Base-by-base conservation (phyloP, 1,284 basidiomycete genomes). In the Phlebopus sp. region DNA sequence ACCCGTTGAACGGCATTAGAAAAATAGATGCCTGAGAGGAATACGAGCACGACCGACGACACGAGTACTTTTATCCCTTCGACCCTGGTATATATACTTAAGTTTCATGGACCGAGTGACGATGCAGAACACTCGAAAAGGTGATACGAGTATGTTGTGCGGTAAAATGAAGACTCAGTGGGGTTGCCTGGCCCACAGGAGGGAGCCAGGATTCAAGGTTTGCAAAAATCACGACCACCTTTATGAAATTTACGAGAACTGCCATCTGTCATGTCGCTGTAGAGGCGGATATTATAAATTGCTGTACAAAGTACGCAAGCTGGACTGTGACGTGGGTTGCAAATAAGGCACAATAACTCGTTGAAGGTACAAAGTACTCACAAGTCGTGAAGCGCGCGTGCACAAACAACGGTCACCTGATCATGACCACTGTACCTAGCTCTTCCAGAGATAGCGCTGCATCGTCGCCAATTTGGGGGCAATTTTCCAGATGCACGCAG, bases 401-500 rank as follows among this genome's bases (percentile, higher is more conserved):
- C n/a, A n/a, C n/a, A n/a, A n/a, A 36, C 31, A 29, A 34, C 13
- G 23, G 44, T 67, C 55, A 68, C 27, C 41, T 49, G 29, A 54
- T 59, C 47, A 55, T 64, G 17, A 70, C 65, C 23, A 66, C 56
- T 21, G 57, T 54, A 27, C 67, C 69, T 56, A 64, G 58, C 48
- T 64, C 62, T 46, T 63, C 65, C 47, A 79, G 51, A 23, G 63
- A 61, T 13, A 64, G 35, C 2, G 69, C 70, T 37, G 74, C 67
- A 35, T 66, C 65, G 50, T 64, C 50, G 32, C 57, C 55, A 44
- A 77, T 67, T 49, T 63, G 54, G 3, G 65, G 60, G 21, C 63
- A 68, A 37, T 69, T 58, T 37, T 68, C 65, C 18, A 77, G 57
- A 40, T 73, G 68, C 25, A 77, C 50, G 44, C 69, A 74, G 42